Evolutionary conservation across 169 alveolate genomes (phyloP), one percentile per base, ranked within the genome.

Genomic region (Cryptosporidium sp.): DNA sequence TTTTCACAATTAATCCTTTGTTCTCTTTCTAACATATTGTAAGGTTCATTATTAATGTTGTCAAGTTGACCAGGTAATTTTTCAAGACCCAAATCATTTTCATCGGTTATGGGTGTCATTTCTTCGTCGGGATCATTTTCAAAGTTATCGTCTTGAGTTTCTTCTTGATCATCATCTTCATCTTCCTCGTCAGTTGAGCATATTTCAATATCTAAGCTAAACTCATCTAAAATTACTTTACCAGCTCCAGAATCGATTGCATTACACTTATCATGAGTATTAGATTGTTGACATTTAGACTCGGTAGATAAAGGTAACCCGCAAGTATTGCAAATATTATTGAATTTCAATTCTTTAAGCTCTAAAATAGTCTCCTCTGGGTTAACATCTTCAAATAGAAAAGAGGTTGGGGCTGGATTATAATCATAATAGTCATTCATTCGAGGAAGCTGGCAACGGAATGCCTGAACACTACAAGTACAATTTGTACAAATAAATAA

Each of bases 401-500:
- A 29, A 21, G 84, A 52, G 26, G 65, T 26, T 29, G 67, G 85
- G 21, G 42, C 69, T 3, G 89, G 89, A 80, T 80, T 62, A 26
- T 26, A 62, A 12, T 80, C 89, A 35, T 80, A 80, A 29, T 62
- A 80, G 14, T 60, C 80, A 62, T 80, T 80, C 37, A 37, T 80
- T 39, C 89, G 42, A 23, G 89, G 89, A 8, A 80, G 60, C 23
- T 80, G 89, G 52, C 80, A 80, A 0, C 89, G 56, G 42, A 29
- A 65, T 39, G 51, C 89, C n/a, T 44, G 69, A 9, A 51, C 68
- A 65, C 89, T 60, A 45, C 48, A 67, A 61, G 44, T 45, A 33
- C 89, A 80, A 31, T 80, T 60, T 18, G 56, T 45, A 42, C 89
- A 80, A 2, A 80, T 80, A 65, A 80, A 80, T 10, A 80, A 75